A percentile compares a stretch with the other conserved stretches of the same genome.
These are phyloP conservation scores for Kwoniella shivajii DNA, from an alignment of 1,284 basidiomycete species.

Conservation along the genomic window DNA sequence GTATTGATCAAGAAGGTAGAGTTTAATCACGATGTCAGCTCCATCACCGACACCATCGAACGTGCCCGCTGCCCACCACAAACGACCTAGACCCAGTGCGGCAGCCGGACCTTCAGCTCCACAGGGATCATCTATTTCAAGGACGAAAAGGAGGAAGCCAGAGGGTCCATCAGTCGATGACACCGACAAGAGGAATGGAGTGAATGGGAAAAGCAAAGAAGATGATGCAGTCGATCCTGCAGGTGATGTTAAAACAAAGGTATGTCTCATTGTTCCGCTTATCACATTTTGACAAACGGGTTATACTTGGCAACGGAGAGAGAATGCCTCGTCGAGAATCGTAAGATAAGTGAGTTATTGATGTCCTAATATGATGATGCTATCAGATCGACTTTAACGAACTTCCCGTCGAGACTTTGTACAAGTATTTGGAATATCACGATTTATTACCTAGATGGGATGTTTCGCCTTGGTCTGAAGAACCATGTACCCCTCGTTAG, in stretches of 20 bases:
- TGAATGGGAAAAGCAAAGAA: slow-evolving; percentile 19
- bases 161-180: slow-evolving; percentile 28
- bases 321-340: neutral
- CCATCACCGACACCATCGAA: slow-evolving; percentile 21
- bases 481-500: slow-evolving; percentile 47
- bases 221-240: slow-evolving; percentile 45
- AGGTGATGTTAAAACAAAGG: slow-evolving; percentile 46
- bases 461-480: slow-evolving; percentile 50
- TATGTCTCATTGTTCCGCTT: no score
- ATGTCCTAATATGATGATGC: slow-evolving; percentile 2
- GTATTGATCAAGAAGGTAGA: no score
- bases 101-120: slow-evolving; percentile 7
- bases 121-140: slow-evolving; percentile 11
- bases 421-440: slow-evolving; percentile 46
- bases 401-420: slow-evolving; percentile 45
- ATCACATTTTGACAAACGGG: no score
- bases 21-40: slow-evolving; percentile 27
- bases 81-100: slow-evolving; percentile 30
- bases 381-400: slow-evolving; percentile 50
- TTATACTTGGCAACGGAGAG: neutral
- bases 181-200: slow-evolving; percentile 4
- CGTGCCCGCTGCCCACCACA: slow-evolving; percentile 25
- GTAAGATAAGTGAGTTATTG: neutral
- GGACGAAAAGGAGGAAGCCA: slow-evolving; percentile 43
- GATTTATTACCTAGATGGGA: slow-evolving; percentile 49